A percentile compares a stretch with the other conserved stretches of the same genome.
These are phyloP conservation scores for Venturia pyrina DNA, from an alignment of 2,329 filamentous ascomycete species.

Conservation along the genomic window DNA sequence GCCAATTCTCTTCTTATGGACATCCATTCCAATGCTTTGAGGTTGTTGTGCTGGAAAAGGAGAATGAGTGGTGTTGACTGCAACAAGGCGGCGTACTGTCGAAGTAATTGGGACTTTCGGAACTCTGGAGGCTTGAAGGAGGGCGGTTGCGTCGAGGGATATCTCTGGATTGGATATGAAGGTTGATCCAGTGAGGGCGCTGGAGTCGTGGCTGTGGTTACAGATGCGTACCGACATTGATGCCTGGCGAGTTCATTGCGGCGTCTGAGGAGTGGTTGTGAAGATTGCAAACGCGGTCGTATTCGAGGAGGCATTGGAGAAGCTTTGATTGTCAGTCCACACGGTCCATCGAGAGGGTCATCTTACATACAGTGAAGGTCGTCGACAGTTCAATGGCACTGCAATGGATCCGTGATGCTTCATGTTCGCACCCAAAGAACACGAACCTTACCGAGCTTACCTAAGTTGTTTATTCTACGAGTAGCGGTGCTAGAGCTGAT, in stretches of 20 bases:
- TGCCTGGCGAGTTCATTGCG: slow-evolving; percentile 1
- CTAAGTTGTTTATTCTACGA: too few species aligned
- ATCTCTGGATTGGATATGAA: slow-evolving; percentile 31
- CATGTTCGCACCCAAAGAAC: neutral
- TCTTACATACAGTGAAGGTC: neutral
- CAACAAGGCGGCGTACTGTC: slow-evolving; percentile 79
- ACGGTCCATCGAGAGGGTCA: neutral
- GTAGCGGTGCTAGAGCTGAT: neutral
- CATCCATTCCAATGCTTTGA: slow-evolving; percentile 65
- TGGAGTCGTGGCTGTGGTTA: slow-evolving; percentile 40
- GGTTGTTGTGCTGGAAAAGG: slow-evolving; percentile 74
- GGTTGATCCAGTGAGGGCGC: slow-evolving; percentile 40
- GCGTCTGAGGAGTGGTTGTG: slow-evolving; percentile 23
- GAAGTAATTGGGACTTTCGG: slow-evolving; percentile 80
- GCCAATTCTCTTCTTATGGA: slow-evolving; percentile 61
- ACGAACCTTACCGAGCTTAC: too few species aligned
- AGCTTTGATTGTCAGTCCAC: neutral
- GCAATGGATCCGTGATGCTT: neutral
- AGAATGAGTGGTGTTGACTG: slow-evolving; percentile 77
- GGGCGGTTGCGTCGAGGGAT: slow-evolving; percentile 64
- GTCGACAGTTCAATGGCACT: neutral
- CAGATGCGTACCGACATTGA: slow-evolving; percentile 40
- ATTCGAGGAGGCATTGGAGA: slow-evolving; percentile 44
- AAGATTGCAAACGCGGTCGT: slow-evolving; percentile 29
- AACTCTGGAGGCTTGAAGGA: slow-evolving; percentile 78